phyloP scores from a whole-genome alignment of 495 filamentous ascomycete genomes.

The Penicillium arizonense region DNA sequence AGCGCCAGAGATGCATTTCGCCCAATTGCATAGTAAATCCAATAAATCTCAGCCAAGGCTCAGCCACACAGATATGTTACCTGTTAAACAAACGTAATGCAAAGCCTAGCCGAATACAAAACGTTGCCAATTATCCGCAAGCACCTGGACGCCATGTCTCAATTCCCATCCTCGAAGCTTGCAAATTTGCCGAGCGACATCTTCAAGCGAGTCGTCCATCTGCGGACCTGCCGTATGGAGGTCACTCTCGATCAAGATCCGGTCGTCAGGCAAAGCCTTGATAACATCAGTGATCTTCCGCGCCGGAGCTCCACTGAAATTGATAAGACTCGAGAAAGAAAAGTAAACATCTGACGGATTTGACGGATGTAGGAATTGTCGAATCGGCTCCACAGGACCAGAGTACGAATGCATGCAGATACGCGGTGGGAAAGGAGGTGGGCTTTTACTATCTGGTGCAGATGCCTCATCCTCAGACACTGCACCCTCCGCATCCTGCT shows the following conservation, averaged over 20 bases:
- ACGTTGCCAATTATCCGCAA: constrained; percentile 75
- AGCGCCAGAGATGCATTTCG: neutral
- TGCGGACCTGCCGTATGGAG: constrained; percentile 76
- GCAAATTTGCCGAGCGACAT: constrained; percentile 71
- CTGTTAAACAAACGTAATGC: neutral
- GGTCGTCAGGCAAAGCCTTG: constrained; percentile 69
- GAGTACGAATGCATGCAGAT: constrained; percentile 95
- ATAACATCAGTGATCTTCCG: constrained; percentile 63
- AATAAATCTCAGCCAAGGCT: neutral
- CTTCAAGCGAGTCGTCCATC: constrained; percentile 79
- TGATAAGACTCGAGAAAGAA: constrained; percentile 84
- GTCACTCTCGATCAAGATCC: constrained; percentile 86
- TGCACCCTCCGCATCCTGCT: constrained; percentile 32
- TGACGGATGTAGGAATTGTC: constrained; percentile 71
- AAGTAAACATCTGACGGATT: constrained; percentile 81
- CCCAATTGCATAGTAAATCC: neutral
- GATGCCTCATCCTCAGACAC: constrained; percentile 37
- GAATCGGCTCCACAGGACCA: constrained; percentile 71
- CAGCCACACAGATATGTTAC: neutral
- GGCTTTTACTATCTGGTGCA: constrained; percentile 20
- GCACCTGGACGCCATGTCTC: constrained; percentile 62
- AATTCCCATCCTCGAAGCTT: constrained; percentile 75
- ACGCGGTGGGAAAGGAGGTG: constrained; percentile 76
- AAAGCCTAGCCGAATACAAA: constrained; percentile 66
- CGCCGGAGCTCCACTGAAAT: constrained; percentile 60